These are phyloP conservation scores for Cephaloascus albidus DNA, from an alignment of 805 yeast species.

Conservation along the genomic window DNA sequence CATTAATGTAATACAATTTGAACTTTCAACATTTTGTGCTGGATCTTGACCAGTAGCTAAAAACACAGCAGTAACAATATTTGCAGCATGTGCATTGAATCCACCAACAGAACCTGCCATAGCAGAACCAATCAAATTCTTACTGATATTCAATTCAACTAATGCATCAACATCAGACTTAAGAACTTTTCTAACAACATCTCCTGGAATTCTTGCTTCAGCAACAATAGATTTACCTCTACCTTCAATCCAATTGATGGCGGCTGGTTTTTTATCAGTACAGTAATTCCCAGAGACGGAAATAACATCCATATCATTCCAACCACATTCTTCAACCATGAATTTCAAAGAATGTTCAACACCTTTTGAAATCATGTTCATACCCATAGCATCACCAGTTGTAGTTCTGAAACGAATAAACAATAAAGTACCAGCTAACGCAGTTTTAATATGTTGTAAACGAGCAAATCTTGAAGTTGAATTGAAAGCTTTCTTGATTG, in stretches of 20 bases:
- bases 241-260: slow-evolving; percentile 98
- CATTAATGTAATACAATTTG: slow-evolving; percentile 96
- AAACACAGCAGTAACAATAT: slow-evolving; percentile 87
- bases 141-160: slow-evolving; percentile 80
- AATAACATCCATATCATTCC: slow-evolving; percentile 87
- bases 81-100: slow-evolving; percentile 97
- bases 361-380: slow-evolving; percentile 99
- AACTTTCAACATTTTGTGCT: slow-evolving; percentile 97
- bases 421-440: slow-evolving; percentile 85
- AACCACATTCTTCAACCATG: slow-evolving; percentile 85
- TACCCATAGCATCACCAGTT: slow-evolving; percentile 99
- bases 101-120: slow-evolving; percentile 99
- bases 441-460: slow-evolving; percentile 82
- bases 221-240: slow-evolving; percentile 98
- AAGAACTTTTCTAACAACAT: slow-evolving; percentile 69
- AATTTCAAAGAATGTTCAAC: slow-evolving; percentile 78
- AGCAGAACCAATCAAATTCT: slow-evolving; percentile 92
- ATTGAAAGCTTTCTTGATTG: slow-evolving; percentile 82
- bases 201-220: slow-evolving; percentile 82
- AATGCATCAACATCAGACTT: slow-evolving; percentile 90
- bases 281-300: slow-evolving; percentile 97
- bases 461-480: slow-evolving; percentile 97
- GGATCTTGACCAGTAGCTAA: slow-evolving; percentile 99
- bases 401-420: slow-evolving; percentile 95
- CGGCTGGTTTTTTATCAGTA: slow-evolving; percentile 96